Evolutionary conservation across 2,329 filamentous ascomycete species (phyloP), one percentile per base, ranked within the genome.

Genomic region (Diaporthe ilicicola): DNA sequence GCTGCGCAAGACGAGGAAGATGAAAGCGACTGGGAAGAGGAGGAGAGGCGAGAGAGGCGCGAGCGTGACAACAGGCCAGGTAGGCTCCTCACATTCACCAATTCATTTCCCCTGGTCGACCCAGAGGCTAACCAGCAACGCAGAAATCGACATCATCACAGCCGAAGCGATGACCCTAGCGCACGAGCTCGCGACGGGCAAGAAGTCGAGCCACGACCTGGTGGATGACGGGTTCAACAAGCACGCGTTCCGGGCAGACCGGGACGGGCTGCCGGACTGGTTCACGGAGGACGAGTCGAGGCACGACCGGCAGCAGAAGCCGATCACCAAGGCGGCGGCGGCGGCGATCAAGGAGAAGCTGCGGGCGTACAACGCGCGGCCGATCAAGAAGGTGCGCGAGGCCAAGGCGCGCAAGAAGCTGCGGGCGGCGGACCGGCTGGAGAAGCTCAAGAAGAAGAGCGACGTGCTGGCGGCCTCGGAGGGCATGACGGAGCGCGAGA

Each of bases 301-400:
- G 76, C 95, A 99, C 83, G 94, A 95, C 82, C 94, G 92, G 79
- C 89, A 89, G 1, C 91, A 96, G 74, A 92, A 94, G 71, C 97
- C 96, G n/a, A 95, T 97, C 77, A 94, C 92, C 64, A 96, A 96
- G 76, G 94, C 94, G 42, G 97, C 93, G 0, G 95, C 95, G 0
- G 87, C 90, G 17, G 96, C 96, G 2, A 98, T 99, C 85, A 95
- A 96, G 81, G 95, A 98, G 78, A 99, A 99, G 84, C 80, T 93
- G 79, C 92, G 95, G 39, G 95, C 96, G 0, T 89, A 97, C 76
- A 98, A 99, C 80, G 96, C 95, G 9, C 91, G 96, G 39, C 96
- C 96, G 0, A 98, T 98, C 89, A 99, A 99, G 88, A 99, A 99
- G 86, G 96, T 99, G 39, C 92, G 93, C 76, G 96, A 99, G 83